Evolutionary conservation across 345 rosid genomes (phyloP).

Genomic region (Eucalyptus curtisii): DNA sequence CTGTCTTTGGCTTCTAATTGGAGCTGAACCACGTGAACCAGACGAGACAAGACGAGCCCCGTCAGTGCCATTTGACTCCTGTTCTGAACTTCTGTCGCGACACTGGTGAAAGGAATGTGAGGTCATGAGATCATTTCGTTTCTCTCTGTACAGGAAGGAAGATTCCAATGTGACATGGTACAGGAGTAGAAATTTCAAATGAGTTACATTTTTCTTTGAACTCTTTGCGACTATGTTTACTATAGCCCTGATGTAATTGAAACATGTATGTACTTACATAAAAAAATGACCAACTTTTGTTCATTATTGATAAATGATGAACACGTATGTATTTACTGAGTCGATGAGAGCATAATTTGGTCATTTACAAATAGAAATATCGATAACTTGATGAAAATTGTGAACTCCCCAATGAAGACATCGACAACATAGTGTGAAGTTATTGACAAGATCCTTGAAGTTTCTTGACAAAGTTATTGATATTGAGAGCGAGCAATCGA

Average conservation of each 20-base stretch:
- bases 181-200: background rate
- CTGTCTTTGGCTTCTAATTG: background rate
- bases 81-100: background rate
- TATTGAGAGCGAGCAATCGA: no score
- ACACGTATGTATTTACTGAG: no score
- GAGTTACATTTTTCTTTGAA: background rate
- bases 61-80: background rate
- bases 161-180: background rate
- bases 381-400: no score
- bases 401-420: background rate
- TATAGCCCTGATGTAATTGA: background rate
- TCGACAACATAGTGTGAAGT: background rate
- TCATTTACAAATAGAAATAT: no score
- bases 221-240: background rate
- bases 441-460: no score
- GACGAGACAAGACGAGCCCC: background rate
- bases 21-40: background rate
- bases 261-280: background rate
- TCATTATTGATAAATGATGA: background rate
- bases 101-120: background rate
- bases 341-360: background rate
- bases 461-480: background rate
- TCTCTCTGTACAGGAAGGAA: background rate
- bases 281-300: background rate
- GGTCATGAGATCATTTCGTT: background rate